Percentiles rank a stretch among this genome's conserved stretches.
Evolutionary conservation across 345 rosid species (phyloP).

Genomic region (Eucalyptus coolabah): DNA sequence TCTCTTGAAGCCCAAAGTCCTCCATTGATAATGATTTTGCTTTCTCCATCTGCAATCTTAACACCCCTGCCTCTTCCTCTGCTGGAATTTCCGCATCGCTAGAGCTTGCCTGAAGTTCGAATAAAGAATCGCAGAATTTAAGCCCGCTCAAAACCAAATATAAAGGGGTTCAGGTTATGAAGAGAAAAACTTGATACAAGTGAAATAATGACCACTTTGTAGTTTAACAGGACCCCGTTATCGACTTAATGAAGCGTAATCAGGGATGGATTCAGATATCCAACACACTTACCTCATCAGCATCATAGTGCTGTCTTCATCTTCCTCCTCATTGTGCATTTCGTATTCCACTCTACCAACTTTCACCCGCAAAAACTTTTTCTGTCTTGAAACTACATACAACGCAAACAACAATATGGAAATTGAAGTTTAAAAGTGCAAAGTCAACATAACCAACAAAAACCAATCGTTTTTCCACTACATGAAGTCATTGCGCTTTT

Average conservation of each 20-base stretch:
- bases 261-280: not conserved
- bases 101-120: not conserved
- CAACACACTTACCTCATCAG: conserved; percentile 41
- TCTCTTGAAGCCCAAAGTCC: conserved; percentile 66
- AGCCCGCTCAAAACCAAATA: not conserved
- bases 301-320: not conserved
- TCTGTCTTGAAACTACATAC: not conserved
- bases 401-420: not conserved
- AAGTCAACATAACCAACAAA: not conserved
- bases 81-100: conserved; percentile 47
- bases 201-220: not conserved
- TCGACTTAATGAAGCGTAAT: not conserved
- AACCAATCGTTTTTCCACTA: not conserved
- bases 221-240: not conserved
- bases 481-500: not conserved
- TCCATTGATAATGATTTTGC: conserved; percentile 31
- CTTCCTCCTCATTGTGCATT: too few relatives aligned
- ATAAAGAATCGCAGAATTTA: not conserved
- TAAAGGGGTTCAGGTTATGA: not conserved
- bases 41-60: conserved; percentile 31
- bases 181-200: not conserved
- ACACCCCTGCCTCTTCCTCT: conserved; percentile 58
- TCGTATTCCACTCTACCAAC: too few relatives aligned
- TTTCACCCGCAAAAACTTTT: too few relatives aligned
- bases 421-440: not conserved